These are phyloP conservation scores for Mycena citricolor DNA, from an alignment of 1,284 basidiomycete genomes.

Conservation along the genomic window DNA sequence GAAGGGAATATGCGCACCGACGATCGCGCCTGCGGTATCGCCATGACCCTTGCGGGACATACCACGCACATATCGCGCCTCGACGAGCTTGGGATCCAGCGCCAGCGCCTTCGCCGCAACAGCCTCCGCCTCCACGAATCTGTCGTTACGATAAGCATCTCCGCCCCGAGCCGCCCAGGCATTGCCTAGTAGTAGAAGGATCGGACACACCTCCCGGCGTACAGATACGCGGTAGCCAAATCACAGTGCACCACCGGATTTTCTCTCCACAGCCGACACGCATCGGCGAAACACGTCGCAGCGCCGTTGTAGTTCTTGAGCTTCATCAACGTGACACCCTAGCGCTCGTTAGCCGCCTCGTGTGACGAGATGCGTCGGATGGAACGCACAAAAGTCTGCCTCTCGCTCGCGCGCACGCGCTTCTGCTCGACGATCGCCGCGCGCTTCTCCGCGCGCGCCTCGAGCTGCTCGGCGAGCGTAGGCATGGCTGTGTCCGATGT, in stretches of 20 bases:
- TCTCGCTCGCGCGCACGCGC: conserved; percentile 1
- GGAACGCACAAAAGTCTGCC: conserved; percentile 13
- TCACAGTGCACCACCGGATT: conserved; percentile 27
- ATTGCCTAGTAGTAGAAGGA: background rate
- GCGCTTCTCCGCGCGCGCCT: conserved; percentile 13
- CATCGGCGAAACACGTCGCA: conserved; percentile 13
- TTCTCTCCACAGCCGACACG: conserved; percentile 14
- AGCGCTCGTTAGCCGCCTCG: background rate
- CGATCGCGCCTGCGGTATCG: conserved; percentile 23
- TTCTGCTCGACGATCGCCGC: conserved; percentile 11
- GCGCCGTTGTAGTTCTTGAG: conserved; percentile 21
- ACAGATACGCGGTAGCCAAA: conserved; percentile 34
- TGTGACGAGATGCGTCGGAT: background rate
- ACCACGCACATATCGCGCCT: conserved; percentile 35
- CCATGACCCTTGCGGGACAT: conserved; percentile 29
- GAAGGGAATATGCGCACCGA: conserved; percentile 27
- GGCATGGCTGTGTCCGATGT: conserved; percentile 20
- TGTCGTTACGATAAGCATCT: conserved; percentile 11
- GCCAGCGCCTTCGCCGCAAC: conserved; percentile 29
- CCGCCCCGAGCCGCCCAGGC: too few species aligned
- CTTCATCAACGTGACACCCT: conserved; percentile 21
- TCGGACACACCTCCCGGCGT: conserved; percentile 29
- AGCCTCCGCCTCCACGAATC: conserved; percentile 31
- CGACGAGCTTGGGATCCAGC: conserved; percentile 32
- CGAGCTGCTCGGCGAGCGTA: conserved; percentile 9